Base-by-base conservation (phyloP, 208 protist species). In the Leishmania turanica region DNA sequence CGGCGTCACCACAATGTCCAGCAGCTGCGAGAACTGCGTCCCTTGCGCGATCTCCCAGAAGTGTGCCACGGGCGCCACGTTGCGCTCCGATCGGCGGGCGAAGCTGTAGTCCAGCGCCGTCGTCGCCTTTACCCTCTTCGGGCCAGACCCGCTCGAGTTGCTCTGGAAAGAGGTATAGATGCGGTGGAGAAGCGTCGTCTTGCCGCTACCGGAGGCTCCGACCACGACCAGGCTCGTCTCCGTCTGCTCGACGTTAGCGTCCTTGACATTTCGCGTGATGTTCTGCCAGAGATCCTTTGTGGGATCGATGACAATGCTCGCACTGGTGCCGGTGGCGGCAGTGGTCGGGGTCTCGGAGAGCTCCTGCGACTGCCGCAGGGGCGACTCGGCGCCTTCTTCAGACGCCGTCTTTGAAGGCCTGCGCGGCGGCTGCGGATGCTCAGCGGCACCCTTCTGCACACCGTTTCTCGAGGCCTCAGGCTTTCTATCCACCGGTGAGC, bases 41-140 rank as follows among this genome's bases (percentile, higher is more conserved):
- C 94, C 95, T 78, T 97, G 93, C 27, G 92, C 96, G 45, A 98
- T 88, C 77, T 98, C 95, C 95, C 95, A 98, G 75, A 98, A 96
- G 82, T 98, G 94, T 0, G 95, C 94, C 31, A 97, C 87, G 83
- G 96, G 92, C 27, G 90, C 87, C 47, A 91, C 81, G 60, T 95
- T 93, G 6, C 93, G 88, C 65, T 98, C 95, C n/a, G 78, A 88
- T 42, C 92, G 92, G n/a, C 89, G 84, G 19, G 89, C 90, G 71
- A 94, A 96, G 34, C 85, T 88, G 88, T 98, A 98, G 74, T 98
- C 96, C 19, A 98, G 91, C 3, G 95, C 96, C 31, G 93, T 98
- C 45, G 95, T 98, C 15, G 93, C 88, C 81, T 96, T 95, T 68
- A 96, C 81, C 77, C 91, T 90, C 84, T 82, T 84, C 42, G 79